Evolutionary conservation across 1,284 basidiomycete genomes (phyloP), one percentile per base, ranked within the genome.

Genomic region (Apiotrichum domesticum): DNA sequence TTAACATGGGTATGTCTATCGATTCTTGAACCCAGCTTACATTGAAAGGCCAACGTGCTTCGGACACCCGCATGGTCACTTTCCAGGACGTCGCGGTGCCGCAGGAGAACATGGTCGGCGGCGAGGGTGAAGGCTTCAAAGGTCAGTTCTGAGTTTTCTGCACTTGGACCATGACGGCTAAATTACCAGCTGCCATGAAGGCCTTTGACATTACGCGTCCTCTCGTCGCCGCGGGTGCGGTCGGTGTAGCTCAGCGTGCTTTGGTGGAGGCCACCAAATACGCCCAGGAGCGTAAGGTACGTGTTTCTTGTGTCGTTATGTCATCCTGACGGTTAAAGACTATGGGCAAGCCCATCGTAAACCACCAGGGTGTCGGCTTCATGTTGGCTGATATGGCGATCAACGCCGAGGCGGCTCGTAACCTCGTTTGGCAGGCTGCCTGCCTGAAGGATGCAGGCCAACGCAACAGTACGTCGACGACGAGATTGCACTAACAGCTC

Each of bases 371-470:
- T 33, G 76, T 81, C 33, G 79, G 78, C 6, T 80, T 80, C 69
- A 79, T 82, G 74, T 73, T 83, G 5, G 81, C 81, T 13, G 81
- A 83, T 61, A 83, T 83, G 81, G 79, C 81, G 7, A 80, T 82
- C 68, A 71, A 66, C 21, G 79, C 76, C 33, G 80, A 82, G 66
- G 73, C 77, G 2, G 72, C 79, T 1, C 69, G 79, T 10, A 76
- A 72, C 45, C 70, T 82, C 48, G 80, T 81, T 10, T 81, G 79
- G 80, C 78, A 78, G 65, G 63, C 79, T 0, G 76, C 78, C 3
- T 79, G 77, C 76, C 70, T 75, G 9, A 81, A 81, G 67, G 81
- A 83, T 67, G 65, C 69, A 10, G 78, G 78, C 5, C 70, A 78
- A 61, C 66, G 78, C 39, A 81, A 80, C 71, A 80, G 76, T 77